A percentile compares a stretch with the other conserved stretches of the same genome.
Conservation (phyloP, 345 rosid species). For the Aethionema arabicum region DNA sequence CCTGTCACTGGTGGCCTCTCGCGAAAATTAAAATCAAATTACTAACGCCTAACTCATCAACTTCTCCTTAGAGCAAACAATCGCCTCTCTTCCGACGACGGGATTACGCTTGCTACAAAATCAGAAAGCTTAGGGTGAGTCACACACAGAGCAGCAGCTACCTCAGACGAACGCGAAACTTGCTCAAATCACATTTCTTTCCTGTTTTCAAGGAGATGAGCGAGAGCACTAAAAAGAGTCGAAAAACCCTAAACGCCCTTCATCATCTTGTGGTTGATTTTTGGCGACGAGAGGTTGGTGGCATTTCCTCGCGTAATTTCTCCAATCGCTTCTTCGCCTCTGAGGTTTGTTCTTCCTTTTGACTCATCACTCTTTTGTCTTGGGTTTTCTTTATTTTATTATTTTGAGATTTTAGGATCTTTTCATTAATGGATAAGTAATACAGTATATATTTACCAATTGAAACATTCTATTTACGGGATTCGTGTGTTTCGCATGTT, state of each 20-base stretch:
- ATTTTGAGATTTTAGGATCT: slow-evolving; percentile 1
- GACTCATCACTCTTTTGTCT: neutral
- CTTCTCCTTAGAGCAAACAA: too few relatives aligned
- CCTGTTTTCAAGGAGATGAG: slow-evolving; percentile 31
- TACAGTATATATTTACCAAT: too few relatives aligned
- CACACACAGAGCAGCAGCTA: too few relatives aligned
- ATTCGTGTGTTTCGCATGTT: neutral
- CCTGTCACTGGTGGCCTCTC: too few relatives aligned
- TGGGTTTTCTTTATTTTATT: neutral
- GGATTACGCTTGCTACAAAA: neutral
- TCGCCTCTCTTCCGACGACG: too few relatives aligned
- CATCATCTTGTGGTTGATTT: slow-evolving; percentile 61
- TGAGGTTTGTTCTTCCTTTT: slow-evolving; percentile 47
- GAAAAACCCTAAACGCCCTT: slow-evolving; percentile 33
- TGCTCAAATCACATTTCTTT: neutral
- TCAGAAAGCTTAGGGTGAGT: slow-evolving; percentile 7
- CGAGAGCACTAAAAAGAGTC: slow-evolving; percentile 32
- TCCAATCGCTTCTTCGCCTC: slow-evolving; percentile 71
- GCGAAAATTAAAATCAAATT: too few relatives aligned
- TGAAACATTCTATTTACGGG: neutral
- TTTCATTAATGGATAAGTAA: slow-evolving; percentile 7
- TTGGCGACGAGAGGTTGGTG: slow-evolving; percentile 75
- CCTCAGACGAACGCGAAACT: too few relatives aligned
- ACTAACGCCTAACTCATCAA: too few relatives aligned
- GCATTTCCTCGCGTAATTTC: slow-evolving; percentile 63